A percentile compares a stretch with the other conserved stretches of the same genome.
These are phyloP conservation scores for Graphium sp. DNA, from an alignment of 2,329 filamentous ascomycete genomes.

Conservation along the genomic window DNA sequence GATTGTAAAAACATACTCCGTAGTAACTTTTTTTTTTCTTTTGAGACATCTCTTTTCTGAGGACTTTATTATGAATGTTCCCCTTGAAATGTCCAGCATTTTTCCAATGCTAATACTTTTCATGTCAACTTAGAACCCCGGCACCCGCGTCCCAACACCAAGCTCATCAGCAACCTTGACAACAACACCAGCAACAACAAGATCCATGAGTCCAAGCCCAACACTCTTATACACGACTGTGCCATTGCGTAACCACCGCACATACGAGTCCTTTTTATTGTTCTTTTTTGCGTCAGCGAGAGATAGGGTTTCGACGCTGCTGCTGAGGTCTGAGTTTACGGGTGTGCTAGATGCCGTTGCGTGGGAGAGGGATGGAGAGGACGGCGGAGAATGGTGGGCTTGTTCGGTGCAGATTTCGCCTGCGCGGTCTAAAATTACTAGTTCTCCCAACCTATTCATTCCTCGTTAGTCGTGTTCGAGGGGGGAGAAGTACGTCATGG, in stretches of 20 bases:
- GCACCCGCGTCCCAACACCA: slow-evolving; percentile 33
- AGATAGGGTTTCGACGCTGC: slow-evolving; percentile 8
- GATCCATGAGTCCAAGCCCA: slow-evolving; percentile 48
- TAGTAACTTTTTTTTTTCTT: no score
- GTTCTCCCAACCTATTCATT: slow-evolving; percentile 50
- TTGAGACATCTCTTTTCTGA: no score
- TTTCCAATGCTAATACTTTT: no score
- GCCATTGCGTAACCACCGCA: slow-evolving; percentile 39
- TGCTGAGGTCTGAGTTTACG: no score
- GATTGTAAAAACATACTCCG: no score
- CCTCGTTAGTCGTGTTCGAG: slow-evolving; percentile 6
- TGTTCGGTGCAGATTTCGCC: slow-evolving; percentile 1
- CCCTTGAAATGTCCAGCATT: no score
- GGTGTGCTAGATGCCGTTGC: no score
- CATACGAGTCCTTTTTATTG: slow-evolving; percentile 30
- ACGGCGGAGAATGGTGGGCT: background rate
- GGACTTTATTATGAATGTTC: no score
- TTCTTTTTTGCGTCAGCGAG: slow-evolving; percentile 14
- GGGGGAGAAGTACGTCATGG: background rate
- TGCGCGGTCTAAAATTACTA: slow-evolving; percentile 36
- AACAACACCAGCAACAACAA: slow-evolving; percentile 42
- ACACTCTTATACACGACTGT: slow-evolving; percentile 57
- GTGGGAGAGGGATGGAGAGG: slow-evolving; percentile 5
- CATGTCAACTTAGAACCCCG: slow-evolving; percentile 39
- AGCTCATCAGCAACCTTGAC: slow-evolving; percentile 36